Percentiles rank a stretch among this genome's conserved stretches.
phyloP scores from a whole-genome alignment of 768 basidiomycete species.

The Lentinula edodes region DNA sequence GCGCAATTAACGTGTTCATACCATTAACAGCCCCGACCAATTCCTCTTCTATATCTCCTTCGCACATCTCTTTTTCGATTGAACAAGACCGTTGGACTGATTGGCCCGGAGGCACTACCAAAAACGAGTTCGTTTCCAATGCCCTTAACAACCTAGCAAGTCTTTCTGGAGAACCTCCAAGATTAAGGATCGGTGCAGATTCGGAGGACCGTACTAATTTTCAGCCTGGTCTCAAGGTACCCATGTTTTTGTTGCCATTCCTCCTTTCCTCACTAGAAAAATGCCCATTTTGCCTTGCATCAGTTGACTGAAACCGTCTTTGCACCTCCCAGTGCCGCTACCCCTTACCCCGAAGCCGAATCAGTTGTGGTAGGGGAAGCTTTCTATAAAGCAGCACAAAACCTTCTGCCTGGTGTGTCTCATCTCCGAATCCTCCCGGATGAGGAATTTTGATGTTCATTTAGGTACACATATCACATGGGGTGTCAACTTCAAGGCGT shows the following conservation, averaged over 20 bases:
- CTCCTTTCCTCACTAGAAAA: too few species aligned
- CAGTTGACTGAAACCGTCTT: constrained; percentile 45
- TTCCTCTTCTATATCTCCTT: constrained; percentile 34
- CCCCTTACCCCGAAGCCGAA: constrained; percentile 64
- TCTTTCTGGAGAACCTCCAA: constrained; percentile 48
- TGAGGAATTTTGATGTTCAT: background rate
- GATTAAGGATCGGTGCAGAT: constrained; percentile 56
- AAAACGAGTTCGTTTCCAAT: constrained; percentile 58
- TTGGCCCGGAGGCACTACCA: constrained; percentile 49
- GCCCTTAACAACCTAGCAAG: constrained; percentile 49
- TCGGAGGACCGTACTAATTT: constrained; percentile 56
- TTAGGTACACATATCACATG: constrained; percentile 58
- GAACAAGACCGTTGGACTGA: constrained; percentile 70
- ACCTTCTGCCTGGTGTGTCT: constrained; percentile 41
- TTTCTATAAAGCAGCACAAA: constrained; percentile 48
- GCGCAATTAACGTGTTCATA: background rate
- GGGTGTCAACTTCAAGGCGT: constrained; percentile 60
- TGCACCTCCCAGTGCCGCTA: constrained; percentile 38
- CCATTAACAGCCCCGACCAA: constrained; percentile 28
- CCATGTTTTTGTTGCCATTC: background rate
- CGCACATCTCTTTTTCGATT: constrained; percentile 59
- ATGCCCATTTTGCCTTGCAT: background rate
- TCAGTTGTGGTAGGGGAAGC: constrained; percentile 53
- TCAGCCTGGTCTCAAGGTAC: constrained; percentile 39
- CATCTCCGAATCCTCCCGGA: background rate